A percentile compares a stretch with the other conserved stretches of the same genome.
Evolutionary conservation across 441 rosid species (phyloP).

Genomic region (Syzygium malaccense): DNA sequence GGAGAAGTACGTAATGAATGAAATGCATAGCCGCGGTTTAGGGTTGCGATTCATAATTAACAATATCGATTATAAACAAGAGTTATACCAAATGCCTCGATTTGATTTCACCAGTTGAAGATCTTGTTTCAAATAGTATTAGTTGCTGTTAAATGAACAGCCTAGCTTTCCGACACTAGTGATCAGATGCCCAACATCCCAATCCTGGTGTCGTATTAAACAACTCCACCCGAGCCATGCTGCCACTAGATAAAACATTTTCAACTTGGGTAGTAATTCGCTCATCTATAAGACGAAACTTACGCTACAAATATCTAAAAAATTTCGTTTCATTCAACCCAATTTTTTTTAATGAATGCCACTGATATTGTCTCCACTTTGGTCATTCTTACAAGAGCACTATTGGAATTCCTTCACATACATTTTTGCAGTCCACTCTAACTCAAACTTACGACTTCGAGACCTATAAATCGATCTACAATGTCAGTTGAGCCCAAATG

Average conservation of each 20-base stretch:
- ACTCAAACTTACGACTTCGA: accelerated
- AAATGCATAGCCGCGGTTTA: not conserved
- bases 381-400: not conserved
- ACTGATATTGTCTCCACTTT: not conserved
- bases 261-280: not conserved
- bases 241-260: not conserved
- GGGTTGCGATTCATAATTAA: not conserved
- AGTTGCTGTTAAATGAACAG: not conserved
- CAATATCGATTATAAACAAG: not conserved
- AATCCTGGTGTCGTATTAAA: not conserved
- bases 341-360: not conserved
- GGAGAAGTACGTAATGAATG: not conserved
- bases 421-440: not conserved
- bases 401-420: not conserved
- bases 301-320: not conserved
- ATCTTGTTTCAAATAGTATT: not conserved
- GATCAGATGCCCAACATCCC: not conserved
- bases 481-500: not conserved
- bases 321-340: not conserved
- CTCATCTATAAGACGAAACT: not conserved
- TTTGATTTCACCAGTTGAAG: not conserved
- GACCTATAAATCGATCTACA: not conserved
- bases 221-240: not conserved
- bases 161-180: not conserved
- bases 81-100: not conserved